Base-by-base conservation (phyloP, 192 early-diverging fungal species). In the Backusella morwellensis region DNA sequence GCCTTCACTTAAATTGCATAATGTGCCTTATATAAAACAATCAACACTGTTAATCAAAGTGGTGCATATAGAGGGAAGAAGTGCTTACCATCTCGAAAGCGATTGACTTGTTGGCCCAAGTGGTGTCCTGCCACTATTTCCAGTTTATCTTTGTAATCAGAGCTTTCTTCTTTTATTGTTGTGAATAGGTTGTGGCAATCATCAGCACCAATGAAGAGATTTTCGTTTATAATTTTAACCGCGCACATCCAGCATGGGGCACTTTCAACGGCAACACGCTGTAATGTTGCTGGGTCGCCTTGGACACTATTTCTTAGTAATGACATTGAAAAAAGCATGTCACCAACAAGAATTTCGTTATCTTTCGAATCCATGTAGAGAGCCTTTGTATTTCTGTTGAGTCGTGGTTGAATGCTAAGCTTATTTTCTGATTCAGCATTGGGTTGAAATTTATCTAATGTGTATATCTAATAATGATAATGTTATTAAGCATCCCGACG, bases 91-190 rank as follows among this genome's bases (percentile, higher is more conserved):
- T 86, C 76, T 40, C 90, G 81, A 47, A 99, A 88, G 9, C 88
- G 84, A 79, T 97, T 98, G 76, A 99, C 85, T 35, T 85, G 80
- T 70, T 96, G 93, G 29, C 96, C 96, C 42, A 97, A 32, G 75
- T 96, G 94, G 81, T 83, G 95, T 66, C 86, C 85, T n/a, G 88
- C 95, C 73, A 86, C 80, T 15, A 88, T 78, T 42, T 86, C 84
- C 68, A 98, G 77, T 66, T 40, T 40, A 15, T 50, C 44, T 11
- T 19, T 17, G 34, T 23, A 11, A 26, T 21, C n/a, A 23, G 29
- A 12, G 1, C 84, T 75, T 29, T 29, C 88, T 21, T 87, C 84
- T n/a, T 88, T 89, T 23, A 38, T 78, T 29, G 79, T 42, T 6
- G 89, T 86, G 40, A 92, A 90, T 19, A 96, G 32, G 75, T 94